Evolutionary conservation across 2,329 filamentous ascomycete genomes (phyloP), one percentile per base, ranked within the genome.

Genomic region (Beauveria varroae): DNA sequence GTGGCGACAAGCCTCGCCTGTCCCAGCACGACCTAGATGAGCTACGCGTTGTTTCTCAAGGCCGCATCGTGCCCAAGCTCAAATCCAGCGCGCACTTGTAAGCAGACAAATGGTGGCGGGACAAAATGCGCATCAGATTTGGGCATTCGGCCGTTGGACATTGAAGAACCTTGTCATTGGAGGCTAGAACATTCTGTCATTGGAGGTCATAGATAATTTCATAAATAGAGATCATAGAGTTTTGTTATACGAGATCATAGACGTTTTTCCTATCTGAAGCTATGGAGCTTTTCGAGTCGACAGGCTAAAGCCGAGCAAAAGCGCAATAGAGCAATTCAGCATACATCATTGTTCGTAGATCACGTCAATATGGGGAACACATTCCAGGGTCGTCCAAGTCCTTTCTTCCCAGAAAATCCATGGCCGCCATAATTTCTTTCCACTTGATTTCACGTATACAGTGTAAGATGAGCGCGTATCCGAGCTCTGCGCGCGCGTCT

Each of bases 21-120:
- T 80, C 76, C 1, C 68, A 71, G 50, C 76, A 76, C 44, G 80
- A 85, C 71, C 75, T 78, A 68, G 70, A 72, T 50, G 73, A 82
- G 66, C 64, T 81, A 62, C 74, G 75, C 49, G 66, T 71, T 3
- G 73, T 75, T 5, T 71, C 75, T 49, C 69, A 78, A 57, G 65
- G 68, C 26, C 65, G 68, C 30, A 65, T 81, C 63, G 68, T 66
- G 3, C 71, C 73, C 30, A 66, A 66, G 77, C 57, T 79, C 3
- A 63, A 63, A 22, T 40, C 53, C 28, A 47, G n/a, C 9, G 40
- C 53, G 26, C 44, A 7, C n/a, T 30, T 61, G 24, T 61, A 16
- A 52, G 26, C 16, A 40, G 16, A 14, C 3, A 24, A 6, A n/a
- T 18, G 3, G 10, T 26, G 28, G 6, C n/a, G 41, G 41, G 20